Conservation (phyloP, 2,329 filamentous ascomycete species). For the Chlorencoelia australis region DNA sequence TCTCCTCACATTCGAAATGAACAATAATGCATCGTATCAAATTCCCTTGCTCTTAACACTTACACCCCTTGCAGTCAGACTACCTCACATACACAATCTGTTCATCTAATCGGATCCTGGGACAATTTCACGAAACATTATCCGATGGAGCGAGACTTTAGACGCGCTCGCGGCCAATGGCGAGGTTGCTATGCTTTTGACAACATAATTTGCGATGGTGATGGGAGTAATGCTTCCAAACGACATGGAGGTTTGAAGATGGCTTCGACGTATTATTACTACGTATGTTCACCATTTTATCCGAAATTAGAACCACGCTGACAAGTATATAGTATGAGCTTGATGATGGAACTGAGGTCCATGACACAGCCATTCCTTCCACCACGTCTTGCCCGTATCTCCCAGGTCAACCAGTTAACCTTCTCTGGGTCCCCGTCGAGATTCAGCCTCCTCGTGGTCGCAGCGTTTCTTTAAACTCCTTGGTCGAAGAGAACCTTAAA, state of each 20-base stretch:
- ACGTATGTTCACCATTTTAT: conserved; percentile 47
- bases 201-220: conserved; percentile 73
- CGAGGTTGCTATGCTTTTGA: conserved; percentile 79
- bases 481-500: conserved; percentile 48
- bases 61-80: conserved; percentile 45
- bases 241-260: conserved; percentile 78
- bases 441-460: conserved; percentile 44
- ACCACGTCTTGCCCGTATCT: conserved; percentile 77
- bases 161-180: conserved; percentile 69
- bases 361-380: conserved; percentile 61
- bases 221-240: conserved; percentile 39
- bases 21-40: too few species aligned
- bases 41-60: too few species aligned
- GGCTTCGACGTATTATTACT: conserved; percentile 93
- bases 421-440: conserved; percentile 70
- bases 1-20: too few species aligned
- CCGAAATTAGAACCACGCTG: conserved; percentile 20
- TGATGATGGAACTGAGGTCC: conserved; percentile 65
- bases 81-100: conserved; percentile 50
- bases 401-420: conserved; percentile 80
- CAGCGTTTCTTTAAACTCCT: conserved; percentile 55
- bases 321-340: conserved; percentile 59
- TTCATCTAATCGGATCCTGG: conserved; percentile 85
- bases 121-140: conserved; percentile 81
- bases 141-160: conserved; percentile 68